A percentile compares a stretch with the other conserved stretches of the same genome.
Evolutionary conservation across 2,329 filamentous ascomycete genomes (phyloP).

Genomic region (Apiospora hydei): DNA sequence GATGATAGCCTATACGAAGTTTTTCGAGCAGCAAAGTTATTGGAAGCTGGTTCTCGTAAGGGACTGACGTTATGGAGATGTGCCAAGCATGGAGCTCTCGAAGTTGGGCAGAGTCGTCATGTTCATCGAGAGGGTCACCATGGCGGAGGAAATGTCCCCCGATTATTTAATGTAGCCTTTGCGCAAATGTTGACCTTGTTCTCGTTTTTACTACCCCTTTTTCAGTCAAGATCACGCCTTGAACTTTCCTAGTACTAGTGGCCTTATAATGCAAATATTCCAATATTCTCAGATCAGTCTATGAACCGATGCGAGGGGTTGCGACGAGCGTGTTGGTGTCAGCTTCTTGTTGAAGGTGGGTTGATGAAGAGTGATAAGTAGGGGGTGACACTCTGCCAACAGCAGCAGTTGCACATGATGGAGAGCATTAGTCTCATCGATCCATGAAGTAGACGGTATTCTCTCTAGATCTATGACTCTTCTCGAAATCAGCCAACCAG

Average conservation of each 20-base stretch:
- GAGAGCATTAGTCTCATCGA: neutral
- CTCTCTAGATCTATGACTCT: neutral
- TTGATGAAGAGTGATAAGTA: neutral
- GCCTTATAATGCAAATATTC: conserved; percentile 71
- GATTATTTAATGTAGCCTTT: conserved; percentile 37
- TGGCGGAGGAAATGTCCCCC: conserved; percentile 32
- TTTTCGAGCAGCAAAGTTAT: conserved; percentile 11
- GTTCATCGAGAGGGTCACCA: conserved; percentile 23
- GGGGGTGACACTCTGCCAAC: neutral
- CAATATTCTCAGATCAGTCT: conserved; percentile 44
- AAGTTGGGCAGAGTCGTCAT: neutral
- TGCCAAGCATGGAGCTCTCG: conserved; percentile 26
- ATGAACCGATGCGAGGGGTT: neutral
- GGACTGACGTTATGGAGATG: conserved; percentile 33
- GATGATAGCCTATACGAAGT: conserved; percentile 14
- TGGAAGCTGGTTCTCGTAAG: conserved; percentile 16
- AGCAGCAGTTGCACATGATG: neutral
- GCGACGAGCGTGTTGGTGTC: neutral
- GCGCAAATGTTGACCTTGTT: conserved; percentile 37
- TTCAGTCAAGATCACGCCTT: conserved; percentile 42
- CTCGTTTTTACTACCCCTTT: conserved; percentile 39
- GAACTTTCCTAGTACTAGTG: conserved; percentile 61
- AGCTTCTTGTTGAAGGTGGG: neutral
- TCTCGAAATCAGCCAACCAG: neutral
- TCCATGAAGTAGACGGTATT: neutral